These are phyloP conservation scores for Lotus japonicus DNA, from an alignment of 306 rosid species.

Conservation along the genomic window DNA sequence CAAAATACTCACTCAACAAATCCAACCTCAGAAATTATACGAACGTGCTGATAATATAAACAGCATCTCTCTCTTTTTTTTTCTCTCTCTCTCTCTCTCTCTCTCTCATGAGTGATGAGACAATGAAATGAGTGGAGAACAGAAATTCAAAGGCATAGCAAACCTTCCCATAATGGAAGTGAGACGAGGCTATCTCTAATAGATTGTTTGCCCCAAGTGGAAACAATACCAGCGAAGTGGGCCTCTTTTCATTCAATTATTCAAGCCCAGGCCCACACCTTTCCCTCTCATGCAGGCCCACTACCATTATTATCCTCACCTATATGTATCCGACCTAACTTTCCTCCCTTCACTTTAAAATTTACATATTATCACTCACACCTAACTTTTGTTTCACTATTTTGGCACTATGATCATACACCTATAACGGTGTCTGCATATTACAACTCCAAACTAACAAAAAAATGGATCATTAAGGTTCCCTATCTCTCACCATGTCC, in stretches of 20 bases:
- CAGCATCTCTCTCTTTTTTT: neutral
- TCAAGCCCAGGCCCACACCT: constrained; percentile 73
- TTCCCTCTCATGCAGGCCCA: constrained; percentile 48
- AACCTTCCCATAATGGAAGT: constrained; percentile 66
- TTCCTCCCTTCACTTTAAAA: constrained; percentile 2
- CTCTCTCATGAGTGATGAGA: no score
- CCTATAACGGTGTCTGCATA: constrained; percentile 21
- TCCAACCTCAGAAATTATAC: constrained; percentile 8
- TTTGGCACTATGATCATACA: constrained; percentile 17
- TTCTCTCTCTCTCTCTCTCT: no score
- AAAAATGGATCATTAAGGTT: constrained; percentile 21
- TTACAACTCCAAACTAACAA: constrained; percentile 19
- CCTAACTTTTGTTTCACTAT: constrained; percentile 22
- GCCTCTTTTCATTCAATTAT: constrained; percentile 37
- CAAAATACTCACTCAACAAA: constrained; percentile 20
- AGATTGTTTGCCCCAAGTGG: constrained; percentile 43
- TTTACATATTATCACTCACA: neutral
- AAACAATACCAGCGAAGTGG: constrained; percentile 42
- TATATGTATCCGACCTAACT: constrained; percentile 23
- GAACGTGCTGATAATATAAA: neutral
- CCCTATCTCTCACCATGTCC: neutral
- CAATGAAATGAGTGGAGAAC: constrained; percentile 14
- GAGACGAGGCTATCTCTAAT: constrained; percentile 53
- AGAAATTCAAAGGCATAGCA: neutral
- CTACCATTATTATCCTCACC: constrained; percentile 21